Percentiles rank a stretch among this genome's conserved stretches.
These are phyloP conservation scores for Carex arenaria DNA, from an alignment of 202 grass and related monocot species.

Conservation along the genomic window DNA sequence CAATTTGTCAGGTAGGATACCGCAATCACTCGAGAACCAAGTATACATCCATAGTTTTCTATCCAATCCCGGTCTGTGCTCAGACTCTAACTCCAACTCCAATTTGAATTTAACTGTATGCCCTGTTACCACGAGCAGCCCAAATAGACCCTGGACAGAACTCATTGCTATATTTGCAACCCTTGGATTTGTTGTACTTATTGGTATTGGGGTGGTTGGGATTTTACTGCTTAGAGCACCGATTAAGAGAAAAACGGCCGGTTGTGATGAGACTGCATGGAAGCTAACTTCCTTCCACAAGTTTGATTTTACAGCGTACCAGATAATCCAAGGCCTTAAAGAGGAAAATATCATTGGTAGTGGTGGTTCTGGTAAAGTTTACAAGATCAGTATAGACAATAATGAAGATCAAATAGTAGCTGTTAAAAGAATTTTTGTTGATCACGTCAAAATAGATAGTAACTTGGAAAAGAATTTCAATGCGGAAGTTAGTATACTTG, in stretches of 20 bases:
- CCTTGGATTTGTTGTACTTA: constrained; percentile 30
- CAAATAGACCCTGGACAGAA: constrained; percentile 36
- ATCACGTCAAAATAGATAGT: constrained; percentile 25
- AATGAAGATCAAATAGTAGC: constrained; percentile 36
- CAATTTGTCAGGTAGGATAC: constrained; percentile 54
- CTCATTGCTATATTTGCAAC: constrained; percentile 41
- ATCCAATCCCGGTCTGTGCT: constrained; percentile 56
- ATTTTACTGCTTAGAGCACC: constrained; percentile 35
- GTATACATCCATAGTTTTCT: constrained; percentile 55
- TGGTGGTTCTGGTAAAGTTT: constrained; percentile 77
- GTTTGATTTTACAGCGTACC: constrained; percentile 39
- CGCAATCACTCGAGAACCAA: constrained; percentile 32
- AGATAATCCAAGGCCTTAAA: constrained; percentile 41
- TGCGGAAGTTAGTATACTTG: constrained; percentile 59
- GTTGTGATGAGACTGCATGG: constrained; percentile 30
- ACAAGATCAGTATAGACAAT: constrained; percentile 48
- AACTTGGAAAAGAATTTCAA: constrained; percentile 77
- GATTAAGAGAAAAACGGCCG: constrained; percentile 11
- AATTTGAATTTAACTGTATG: constrained; percentile 34
- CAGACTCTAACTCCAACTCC: background rate
- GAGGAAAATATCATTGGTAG: constrained; percentile 73
- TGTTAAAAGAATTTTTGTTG: constrained; percentile 75
- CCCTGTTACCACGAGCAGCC: background rate
- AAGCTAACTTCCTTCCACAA: constrained; percentile 54
- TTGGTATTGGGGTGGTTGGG: constrained; percentile 33